A percentile compares a stretch with the other conserved stretches of the same genome.
Conservation (phyloP, 306 rosid genomes). For the Leucaena leucocephala region DNA sequence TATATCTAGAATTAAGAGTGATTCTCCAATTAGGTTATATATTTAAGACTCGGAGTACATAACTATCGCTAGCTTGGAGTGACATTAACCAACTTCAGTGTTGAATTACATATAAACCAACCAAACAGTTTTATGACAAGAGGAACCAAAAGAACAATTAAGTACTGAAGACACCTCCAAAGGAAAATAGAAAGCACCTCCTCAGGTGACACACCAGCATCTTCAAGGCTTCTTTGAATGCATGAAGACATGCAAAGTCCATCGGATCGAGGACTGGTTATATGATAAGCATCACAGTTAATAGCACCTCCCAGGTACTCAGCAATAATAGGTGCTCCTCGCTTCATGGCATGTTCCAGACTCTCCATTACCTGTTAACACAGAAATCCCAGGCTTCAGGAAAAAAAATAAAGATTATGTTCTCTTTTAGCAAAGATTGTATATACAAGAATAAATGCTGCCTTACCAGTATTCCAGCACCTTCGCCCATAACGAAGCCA, state of each 20-base stretch:
- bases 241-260: conserved; percentile 97
- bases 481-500: conserved; percentile 99
- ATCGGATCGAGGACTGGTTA: conserved; percentile 97
- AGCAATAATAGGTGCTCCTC: conserved; percentile 91
- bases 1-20: too few species aligned
- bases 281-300: conserved; percentile 95
- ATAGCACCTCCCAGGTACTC: conserved; percentile 98
- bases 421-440: not conserved
- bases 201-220: conserved; percentile 96
- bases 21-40: too few species aligned
- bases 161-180: not conserved
- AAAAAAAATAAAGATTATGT: too few species aligned
- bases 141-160: not conserved
- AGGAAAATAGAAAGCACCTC: conserved; percentile 74
- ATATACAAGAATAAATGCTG: not conserved
- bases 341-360: conserved; percentile 90
- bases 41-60: too few species aligned
- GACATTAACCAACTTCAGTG: too few species aligned
- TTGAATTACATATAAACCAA: too few species aligned
- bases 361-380: conserved; percentile 87
- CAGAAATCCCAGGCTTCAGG: too few species aligned
- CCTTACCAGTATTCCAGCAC: conserved; percentile 92
- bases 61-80: too few species aligned
- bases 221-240: conserved; percentile 85
- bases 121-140: too few species aligned